Percentiles rank a stretch among this genome's conserved stretches.
These are phyloP conservation scores for Vitellaria paradoxa DNA, from an alignment of 179 eudicot genomes.

Conservation along the genomic window DNA sequence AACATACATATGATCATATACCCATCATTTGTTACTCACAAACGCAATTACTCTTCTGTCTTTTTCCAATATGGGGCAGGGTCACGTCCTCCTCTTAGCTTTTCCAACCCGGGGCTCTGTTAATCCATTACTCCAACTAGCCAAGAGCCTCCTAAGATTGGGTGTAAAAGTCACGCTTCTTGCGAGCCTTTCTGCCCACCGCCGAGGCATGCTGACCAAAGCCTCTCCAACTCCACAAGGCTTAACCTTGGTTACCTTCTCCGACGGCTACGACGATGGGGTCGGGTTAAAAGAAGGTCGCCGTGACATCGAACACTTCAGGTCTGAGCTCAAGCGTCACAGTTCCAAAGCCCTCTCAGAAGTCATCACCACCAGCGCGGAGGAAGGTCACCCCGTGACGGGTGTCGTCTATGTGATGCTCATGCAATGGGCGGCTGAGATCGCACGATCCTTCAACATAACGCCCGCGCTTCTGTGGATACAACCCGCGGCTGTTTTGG, in stretches of 20 bases:
- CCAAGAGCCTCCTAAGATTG: constrained; percentile 28
- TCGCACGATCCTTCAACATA: constrained; percentile 35
- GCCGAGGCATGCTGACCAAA: not conserved
- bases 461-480: constrained; percentile 53
- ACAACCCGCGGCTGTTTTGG: constrained; percentile 53
- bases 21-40: too few relatives aligned
- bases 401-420: constrained; percentile 44
- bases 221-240: constrained; percentile 17
- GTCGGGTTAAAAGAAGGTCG: not conserved
- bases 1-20: too few relatives aligned
- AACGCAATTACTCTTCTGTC: not conserved
- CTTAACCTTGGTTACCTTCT: constrained; percentile 27
- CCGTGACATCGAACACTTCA: not conserved
- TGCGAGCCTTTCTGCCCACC: constrained; percentile 26
- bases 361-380: constrained; percentile 19
- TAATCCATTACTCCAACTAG: constrained; percentile 54
- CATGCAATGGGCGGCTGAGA: constrained; percentile 43
- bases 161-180: constrained; percentile 42
- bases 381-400: constrained; percentile 24
- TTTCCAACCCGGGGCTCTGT: constrained; percentile 56
- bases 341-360: constrained; percentile 25
- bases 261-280: constrained; percentile 52
- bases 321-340: constrained; percentile 14
- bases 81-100: constrained; percentile 37
- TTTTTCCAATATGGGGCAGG: not conserved